These are phyloP conservation scores for Aspergillus sclerotioniger DNA, from an alignment of 495 filamentous ascomycete genomes.

Conservation along the genomic window DNA sequence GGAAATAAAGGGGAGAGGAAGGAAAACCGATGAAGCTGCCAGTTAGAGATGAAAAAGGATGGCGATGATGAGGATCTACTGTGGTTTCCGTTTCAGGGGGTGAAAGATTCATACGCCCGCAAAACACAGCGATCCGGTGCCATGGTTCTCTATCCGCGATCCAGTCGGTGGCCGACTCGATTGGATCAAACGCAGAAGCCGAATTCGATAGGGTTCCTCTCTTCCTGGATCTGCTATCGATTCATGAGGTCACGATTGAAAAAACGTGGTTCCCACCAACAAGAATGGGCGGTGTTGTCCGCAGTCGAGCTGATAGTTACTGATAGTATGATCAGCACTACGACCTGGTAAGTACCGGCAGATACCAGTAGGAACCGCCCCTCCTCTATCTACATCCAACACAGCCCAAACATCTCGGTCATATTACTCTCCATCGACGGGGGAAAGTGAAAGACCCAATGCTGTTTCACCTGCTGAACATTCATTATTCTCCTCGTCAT, in stretches of 20 bases:
- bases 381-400: too few species aligned
- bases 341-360: too few species aligned
- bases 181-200: neutral
- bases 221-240: neutral
- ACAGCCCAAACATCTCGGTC: too few species aligned
- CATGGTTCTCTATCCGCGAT: constrained; percentile 11
- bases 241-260: neutral
- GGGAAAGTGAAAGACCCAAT: neutral
- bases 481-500: neutral
- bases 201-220: neutral
- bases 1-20: constrained; percentile 1
- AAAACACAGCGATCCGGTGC: constrained; percentile 14
- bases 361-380: too few species aligned
- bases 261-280: neutral
- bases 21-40: constrained; percentile 3
- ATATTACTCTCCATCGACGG: too few species aligned
- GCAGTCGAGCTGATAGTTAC: too few species aligned
- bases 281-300: neutral
- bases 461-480: neutral
- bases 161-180: neutral
- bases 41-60: constrained; percentile 10
- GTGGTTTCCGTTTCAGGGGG: constrained; percentile 24
- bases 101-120: constrained; percentile 23
- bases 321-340: too few species aligned
- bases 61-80: constrained; percentile 29